phyloP scores from a whole-genome alignment of 129 eudicot genomes.

The Smallanthus sonchifolius region DNA sequence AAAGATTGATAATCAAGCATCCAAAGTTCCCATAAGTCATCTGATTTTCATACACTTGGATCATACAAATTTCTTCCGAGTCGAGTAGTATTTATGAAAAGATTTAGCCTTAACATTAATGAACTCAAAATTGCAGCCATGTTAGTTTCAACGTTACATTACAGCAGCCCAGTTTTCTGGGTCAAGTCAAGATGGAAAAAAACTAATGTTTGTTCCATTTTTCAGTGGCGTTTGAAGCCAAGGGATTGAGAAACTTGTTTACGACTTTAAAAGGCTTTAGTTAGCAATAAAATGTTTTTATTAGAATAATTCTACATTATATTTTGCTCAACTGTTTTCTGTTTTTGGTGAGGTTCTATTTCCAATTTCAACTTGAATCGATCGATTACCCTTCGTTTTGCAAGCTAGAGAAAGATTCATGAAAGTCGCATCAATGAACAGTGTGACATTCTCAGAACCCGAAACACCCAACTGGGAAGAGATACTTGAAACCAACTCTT shows the following conservation, averaged over 20 bases:
- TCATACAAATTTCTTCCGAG: neutral
- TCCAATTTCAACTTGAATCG: no score
- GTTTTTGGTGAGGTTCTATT: no score
- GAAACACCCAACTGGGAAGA: no score
- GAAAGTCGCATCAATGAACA: no score
- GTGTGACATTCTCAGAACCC: no score
- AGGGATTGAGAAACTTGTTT: neutral
- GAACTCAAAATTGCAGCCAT: slow-evolving; percentile 1
- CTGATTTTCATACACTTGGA: neutral
- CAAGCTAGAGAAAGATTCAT: no score
- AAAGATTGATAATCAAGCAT: slow-evolving; percentile 38
- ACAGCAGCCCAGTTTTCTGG: neutral
- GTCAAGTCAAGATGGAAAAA: slow-evolving; percentile 1
- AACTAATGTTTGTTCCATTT: neutral
- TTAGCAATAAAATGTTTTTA: neutral
- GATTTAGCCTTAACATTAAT: slow-evolving; percentile 1
- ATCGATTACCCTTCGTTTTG: no score
- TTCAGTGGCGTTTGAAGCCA: neutral
- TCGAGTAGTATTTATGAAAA: neutral
- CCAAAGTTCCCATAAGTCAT: neutral
- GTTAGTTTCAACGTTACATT: slow-evolving; percentile 1
- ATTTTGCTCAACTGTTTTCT: neutral
- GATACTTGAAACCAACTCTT: no score
- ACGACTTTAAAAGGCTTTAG: neutral
- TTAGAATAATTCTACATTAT: neutral